Base-by-base conservation (phyloP, 225 moss, liverwort and hornwort species). In the Rhytidiadelphus loreus region DNA sequence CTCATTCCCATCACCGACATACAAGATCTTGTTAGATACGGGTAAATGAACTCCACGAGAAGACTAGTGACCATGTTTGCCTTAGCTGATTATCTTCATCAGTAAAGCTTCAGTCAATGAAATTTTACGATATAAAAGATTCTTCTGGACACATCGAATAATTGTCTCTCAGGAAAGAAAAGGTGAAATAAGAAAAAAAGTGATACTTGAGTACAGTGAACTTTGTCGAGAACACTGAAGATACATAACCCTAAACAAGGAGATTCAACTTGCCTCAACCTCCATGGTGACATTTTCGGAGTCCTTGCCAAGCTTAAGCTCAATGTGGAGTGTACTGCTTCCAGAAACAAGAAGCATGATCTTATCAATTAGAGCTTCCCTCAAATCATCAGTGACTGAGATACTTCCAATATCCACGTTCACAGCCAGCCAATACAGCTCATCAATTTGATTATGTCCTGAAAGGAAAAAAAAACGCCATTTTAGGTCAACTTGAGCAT, bases 311-410 rank as follows among this genome's bases (percentile, higher is more conserved):
- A 97, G 69, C 86, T 91, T 92, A 56, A 96, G 84, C 84, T 94
- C 83, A 74, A 96, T 66, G 72, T 91, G 96, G 48, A 99, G 88
- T 83, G 87, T 92, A 88, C 94, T 95, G 85, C 95, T 91, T 86
- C 97, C 98, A 84, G 92, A 93, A 50, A 95, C 95, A 86, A 96
- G 91, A 43, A 91, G 92, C 75, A 88, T 87, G 55, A 96, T 92
- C 91, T 95, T 97, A 66, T 96, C 96, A 87, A 96, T 84, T 52
- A 96, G 87, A 86, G 94, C 90, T 91, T 95, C 97, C 85, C 96
- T 84, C 58, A 91, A 88, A 62, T 95, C 95, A 91, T 96, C 96
- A 86, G 94, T 96, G n/a, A 99, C 91, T 85, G 94, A 81, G 66
- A 97, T 74, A 83, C 93, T 95, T 75, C 96, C 97, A 79, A 97